Base-by-base conservation (phyloP, 345 rosid genomes). In the Lumnitzera littorea region DNA sequence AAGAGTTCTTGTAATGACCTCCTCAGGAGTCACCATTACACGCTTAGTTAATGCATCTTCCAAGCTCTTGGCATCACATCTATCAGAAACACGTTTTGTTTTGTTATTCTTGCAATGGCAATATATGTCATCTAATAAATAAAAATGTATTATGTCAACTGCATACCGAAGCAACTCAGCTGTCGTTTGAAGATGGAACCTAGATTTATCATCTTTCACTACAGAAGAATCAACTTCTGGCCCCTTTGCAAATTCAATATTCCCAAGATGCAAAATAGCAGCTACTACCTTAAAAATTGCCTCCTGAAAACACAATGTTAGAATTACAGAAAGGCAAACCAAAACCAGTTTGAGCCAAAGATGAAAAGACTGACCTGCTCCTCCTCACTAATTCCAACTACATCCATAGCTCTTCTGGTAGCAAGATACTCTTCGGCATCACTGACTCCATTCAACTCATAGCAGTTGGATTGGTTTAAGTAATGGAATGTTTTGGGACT, bases 11-110 rank as follows among this genome's bases (percentile, higher is more conserved):
- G 96, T 94, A 64, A 94, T 94, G 73, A 94, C 69, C 85, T 94
- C 99, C 75, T 94, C 99, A 58, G 99, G 99, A 57, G 99, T 94
- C 76, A 94, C 97, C 97, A 94, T 94, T 29, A 90, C 99, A 80
- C 99, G 99, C 82, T 90, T 80, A 69, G 91, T 88, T 74, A 94
- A 57, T 51, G 99, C 96, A 80, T 83, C 87, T 82, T 94, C 99
- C 82, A 94, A 76, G 78, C 83, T 86, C 82, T 80, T 83, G 65
- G 84, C 85, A 81, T 94, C 77, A 58, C 99, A 94, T 74, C 99
- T 94, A 62, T 67, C 41, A 55, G 52, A 65, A 48, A 61, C 23
- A 58, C n/a, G 29, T 20, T 24, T 41, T 51, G 48, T 56, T 59
- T 59, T 66, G 43, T 60, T 36, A 36, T 5, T 36, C 43, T 36